Evolutionary conservation across 805 yeast genomes (phyloP).

Genomic region (Diddensiella transvaalensis): DNA sequence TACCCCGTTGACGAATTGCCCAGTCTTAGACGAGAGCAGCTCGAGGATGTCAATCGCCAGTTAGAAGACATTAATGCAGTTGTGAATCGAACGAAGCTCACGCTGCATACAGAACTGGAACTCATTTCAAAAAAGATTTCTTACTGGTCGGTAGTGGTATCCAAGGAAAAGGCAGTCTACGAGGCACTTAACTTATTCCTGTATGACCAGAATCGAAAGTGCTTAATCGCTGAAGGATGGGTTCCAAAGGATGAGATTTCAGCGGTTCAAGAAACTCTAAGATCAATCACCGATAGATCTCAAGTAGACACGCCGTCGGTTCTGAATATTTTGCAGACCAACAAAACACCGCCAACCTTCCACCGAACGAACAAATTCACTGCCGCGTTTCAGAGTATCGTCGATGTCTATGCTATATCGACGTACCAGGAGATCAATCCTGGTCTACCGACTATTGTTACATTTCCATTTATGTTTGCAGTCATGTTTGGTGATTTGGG

Average conservation of each 20-base stretch:
- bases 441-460: slow-evolving; percentile 88
- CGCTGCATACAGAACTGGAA: slow-evolving; percentile 72
- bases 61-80: slow-evolving; percentile 58
- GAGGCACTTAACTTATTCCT: slow-evolving; percentile 74
- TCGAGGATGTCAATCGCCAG: slow-evolving; percentile 42
- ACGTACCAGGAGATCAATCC: slow-evolving; percentile 94
- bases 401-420: slow-evolving; percentile 94
- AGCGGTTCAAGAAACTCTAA: slow-evolving; percentile 60
- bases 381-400: slow-evolving; percentile 84
- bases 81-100: slow-evolving; percentile 58
- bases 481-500: slow-evolving; percentile 99
- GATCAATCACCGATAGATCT: slow-evolving; percentile 54
- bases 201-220: slow-evolving; percentile 77
- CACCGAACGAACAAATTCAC: slow-evolving; percentile 95
- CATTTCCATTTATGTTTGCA: slow-evolving; percentile 98
- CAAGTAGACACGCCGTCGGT: slow-evolving; percentile 45
- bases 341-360: slow-evolving; percentile 88
- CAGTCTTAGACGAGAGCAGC: slow-evolving; percentile 36
- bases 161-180: slow-evolving; percentile 81
- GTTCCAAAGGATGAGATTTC: slow-evolving; percentile 75
- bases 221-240: slow-evolving; percentile 96
- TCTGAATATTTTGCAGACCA: slow-evolving; percentile 60
- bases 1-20: slow-evolving; percentile 55
- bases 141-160: slow-evolving; percentile 64
- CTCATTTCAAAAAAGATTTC: slow-evolving; percentile 72